phyloP scores from a whole-genome alignment of 257 asterid genomes.

The Galeopsis tetrahit region DNA sequence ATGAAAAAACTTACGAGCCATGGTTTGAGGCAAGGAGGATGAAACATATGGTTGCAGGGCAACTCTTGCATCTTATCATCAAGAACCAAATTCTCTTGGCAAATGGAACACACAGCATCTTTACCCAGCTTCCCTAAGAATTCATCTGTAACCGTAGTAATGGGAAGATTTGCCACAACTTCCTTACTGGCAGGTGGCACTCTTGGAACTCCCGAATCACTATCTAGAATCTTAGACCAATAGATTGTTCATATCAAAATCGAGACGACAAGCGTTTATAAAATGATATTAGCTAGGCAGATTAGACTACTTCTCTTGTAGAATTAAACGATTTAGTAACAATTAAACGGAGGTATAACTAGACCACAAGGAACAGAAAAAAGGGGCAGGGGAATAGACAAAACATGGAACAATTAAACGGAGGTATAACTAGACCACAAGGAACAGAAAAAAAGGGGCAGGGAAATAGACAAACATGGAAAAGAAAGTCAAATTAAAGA shows the following conservation, averaged over 20 bases:
- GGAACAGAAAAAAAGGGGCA: not conserved
- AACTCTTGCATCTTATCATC: slow-evolving; percentile 89
- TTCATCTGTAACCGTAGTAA: slow-evolving; percentile 64
- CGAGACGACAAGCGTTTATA: not conserved
- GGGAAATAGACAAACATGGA: not conserved
- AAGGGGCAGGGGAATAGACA: not conserved
- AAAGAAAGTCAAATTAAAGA: not conserved
- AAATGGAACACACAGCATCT: slow-evolving; percentile 86
- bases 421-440: not conserved
- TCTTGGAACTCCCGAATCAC: slow-evolving; percentile 70
- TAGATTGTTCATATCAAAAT: slow-evolving; percentile 28
- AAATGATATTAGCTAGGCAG: not conserved
- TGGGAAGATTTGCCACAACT: slow-evolving; percentile 93
- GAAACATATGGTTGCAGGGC: slow-evolving; percentile 93
- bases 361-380: slow-evolving; percentile 1
- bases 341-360: not conserved
- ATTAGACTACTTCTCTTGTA: not conserved
- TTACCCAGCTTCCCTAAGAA: slow-evolving; percentile 64
- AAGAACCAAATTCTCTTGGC: slow-evolving; percentile 75
- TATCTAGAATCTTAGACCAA: slow-evolving; percentile 56
- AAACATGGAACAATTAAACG: not conserved
- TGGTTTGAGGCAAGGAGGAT: slow-evolving; percentile 97
- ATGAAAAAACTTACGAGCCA: slow-evolving; percentile 78
- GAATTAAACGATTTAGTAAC: not conserved
- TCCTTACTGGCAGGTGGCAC: slow-evolving; percentile 96